Base-by-base conservation (phyloP, 768 basidiomycete species). In the Tricholomella constricta region DNA sequence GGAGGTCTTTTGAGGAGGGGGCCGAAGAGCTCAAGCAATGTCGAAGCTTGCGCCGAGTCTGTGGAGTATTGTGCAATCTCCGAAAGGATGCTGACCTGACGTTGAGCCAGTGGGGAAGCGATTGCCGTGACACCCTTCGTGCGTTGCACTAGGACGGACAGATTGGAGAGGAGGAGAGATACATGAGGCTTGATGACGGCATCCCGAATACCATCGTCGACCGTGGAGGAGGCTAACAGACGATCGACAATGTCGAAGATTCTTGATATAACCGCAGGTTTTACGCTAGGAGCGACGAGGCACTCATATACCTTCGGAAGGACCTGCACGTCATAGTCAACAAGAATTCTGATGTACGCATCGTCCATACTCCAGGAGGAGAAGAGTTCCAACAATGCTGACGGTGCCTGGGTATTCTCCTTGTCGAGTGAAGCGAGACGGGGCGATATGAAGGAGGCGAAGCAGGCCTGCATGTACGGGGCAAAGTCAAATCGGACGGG, bases 341-440 rank as follows among this genome's bases (percentile, higher is more conserved):
- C 84, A 23, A 98, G 75, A 65, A 84, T 86, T 8, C 66, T 65
- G n/a, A 80, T 76, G 54, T 85, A 80, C 11, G 83, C 76, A 2
- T 72, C 74, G 15, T 80, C 75, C 14, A 75, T 66, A 0, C 91
- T 82, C 89, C 94, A 95, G 6, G 80, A 72, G 52, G 84, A 79
- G 70, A 97, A 89, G 19, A 98, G 75, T 34, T 97, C 94, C 37
- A 99, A 73, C 15, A 96, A 76, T 0, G 91, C 85, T 0, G 94
- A 96, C 0, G 96, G 94, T 0, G 91, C 80, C 67, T 98, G 96
- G 0, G 89, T 91, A 62, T 95, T 98, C 69, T 98, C 97, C 37
- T 71, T 77, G 54, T 89, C 86, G 22, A 98, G 75, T 3, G 73
- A 68, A 0, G 82, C 72, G 20, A 99, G 76, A 6, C 97, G 89